Evolutionary conservation across 371 early-diverging fungal genomes (phyloP).

Genomic region (Quaeritorhiza haematococci): DNA sequence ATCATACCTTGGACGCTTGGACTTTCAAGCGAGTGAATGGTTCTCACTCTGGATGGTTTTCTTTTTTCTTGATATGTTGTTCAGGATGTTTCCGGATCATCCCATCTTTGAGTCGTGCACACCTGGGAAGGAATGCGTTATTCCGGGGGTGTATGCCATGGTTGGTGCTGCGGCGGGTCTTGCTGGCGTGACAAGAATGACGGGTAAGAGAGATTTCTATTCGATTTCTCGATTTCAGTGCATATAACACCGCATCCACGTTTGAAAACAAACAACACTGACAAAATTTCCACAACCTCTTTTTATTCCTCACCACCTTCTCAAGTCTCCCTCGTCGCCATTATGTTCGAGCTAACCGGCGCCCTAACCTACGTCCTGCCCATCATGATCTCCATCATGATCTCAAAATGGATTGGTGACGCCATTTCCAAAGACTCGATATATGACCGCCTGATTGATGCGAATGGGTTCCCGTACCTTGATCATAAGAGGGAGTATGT

Average conservation of each 20-base stretch:
- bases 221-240: too few species aligned
- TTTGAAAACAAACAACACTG: too few species aligned
- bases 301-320: neutral
- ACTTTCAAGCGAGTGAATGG: too few species aligned
- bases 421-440: conserved; percentile 72
- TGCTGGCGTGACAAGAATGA: conserved; percentile 89
- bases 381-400: conserved; percentile 88
- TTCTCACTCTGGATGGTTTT: neutral
- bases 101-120: conserved; percentile 36
- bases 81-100: conserved; percentile 20
- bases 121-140: conserved; percentile 57
- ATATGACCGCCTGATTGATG: conserved; percentile 75
- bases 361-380: conserved; percentile 84
- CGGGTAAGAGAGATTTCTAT: conserved; percentile 25
- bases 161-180: conserved; percentile 91
- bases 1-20: conserved; percentile 28
- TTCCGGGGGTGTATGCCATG: conserved; percentile 91
- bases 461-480: conserved; percentile 79
- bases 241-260: too few species aligned
- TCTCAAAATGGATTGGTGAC: conserved; percentile 88
- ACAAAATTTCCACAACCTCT: neutral
- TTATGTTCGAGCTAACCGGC: conserved; percentile 93
- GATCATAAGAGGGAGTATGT: conserved; percentile 74
- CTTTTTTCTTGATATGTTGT: too few species aligned
- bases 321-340: conserved; percentile 78